Percentiles rank a stretch among this genome's conserved stretches.
These are phyloP conservation scores for Moesziomyces sp. DNA, from an alignment of 1,284 basidiomycete genomes.

Conservation along the genomic window DNA sequence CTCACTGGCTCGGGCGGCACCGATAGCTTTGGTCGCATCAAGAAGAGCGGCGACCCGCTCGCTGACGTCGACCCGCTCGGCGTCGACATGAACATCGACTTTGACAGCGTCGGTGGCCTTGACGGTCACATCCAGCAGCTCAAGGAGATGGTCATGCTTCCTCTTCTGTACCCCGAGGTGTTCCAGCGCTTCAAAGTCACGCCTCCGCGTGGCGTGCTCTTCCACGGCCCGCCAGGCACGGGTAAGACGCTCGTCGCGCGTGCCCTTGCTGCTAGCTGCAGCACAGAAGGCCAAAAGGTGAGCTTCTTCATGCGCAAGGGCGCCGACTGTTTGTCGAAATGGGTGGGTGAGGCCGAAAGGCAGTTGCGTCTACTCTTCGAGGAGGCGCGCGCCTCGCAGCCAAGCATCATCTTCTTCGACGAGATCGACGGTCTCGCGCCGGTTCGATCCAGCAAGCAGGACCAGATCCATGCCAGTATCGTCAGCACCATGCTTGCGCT, in stretches of 20 bases:
- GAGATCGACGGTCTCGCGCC: constrained; percentile 99
- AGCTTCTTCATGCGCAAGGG: constrained; percentile 99
- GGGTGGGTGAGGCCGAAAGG: constrained; percentile 98
- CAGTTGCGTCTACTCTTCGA: constrained; percentile 96
- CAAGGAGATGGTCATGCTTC: constrained; percentile 98
- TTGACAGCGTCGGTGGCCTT: constrained; percentile 96
- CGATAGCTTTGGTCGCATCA: constrained; percentile 50
- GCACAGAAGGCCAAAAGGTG: constrained; percentile 87
- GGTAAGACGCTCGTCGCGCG: constrained; percentile 74
- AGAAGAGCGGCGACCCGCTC: constrained; percentile 73
- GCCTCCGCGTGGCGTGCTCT: constrained; percentile 94
- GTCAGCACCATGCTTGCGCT: constrained; percentile 94
- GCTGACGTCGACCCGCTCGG: constrained; percentile 97
- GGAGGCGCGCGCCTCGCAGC: constrained; percentile 90
- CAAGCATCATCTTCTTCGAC: constrained; percentile 96
- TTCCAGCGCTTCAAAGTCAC: constrained; percentile 95
- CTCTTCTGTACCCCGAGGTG: constrained; percentile 94
- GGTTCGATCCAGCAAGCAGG: constrained; percentile 96
- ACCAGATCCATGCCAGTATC: constrained; percentile 98
- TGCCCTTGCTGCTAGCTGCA: constrained; percentile 92
- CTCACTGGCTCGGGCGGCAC: constrained; percentile 34
- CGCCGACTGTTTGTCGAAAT: constrained; percentile 96
- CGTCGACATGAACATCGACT: constrained; percentile 91
- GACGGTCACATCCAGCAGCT: constrained; percentile 96
- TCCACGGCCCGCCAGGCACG: constrained; percentile 72